Percentiles rank a stretch among this genome's conserved stretches.
These are phyloP conservation scores for Hippophae gyantsensis DNA, from an alignment of 306 rosid genomes.

Conservation along the genomic window DNA sequence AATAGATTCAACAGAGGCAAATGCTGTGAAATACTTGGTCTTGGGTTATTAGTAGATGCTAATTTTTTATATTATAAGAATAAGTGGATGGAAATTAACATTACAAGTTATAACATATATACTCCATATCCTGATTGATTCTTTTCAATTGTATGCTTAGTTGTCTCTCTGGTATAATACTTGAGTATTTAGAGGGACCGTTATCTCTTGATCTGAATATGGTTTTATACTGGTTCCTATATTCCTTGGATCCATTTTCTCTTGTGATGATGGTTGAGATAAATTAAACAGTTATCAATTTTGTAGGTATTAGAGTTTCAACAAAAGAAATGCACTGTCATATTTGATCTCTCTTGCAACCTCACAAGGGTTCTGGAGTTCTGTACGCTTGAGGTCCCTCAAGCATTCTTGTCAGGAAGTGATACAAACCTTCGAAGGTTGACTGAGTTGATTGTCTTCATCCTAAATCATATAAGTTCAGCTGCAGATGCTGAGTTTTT, in stretches of 20 bases:
- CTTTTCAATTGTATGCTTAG: no score
- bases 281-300: constrained; percentile 15
- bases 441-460: constrained; percentile 81
- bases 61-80: no score
- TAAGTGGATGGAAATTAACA: no score
- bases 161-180: no score
- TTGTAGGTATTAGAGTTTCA: constrained; percentile 90
- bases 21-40: no score
- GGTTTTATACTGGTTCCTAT: no score
- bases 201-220: no score
- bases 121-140: no score
- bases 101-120: no score
- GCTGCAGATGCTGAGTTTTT: constrained; percentile 83
- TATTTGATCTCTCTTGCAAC: constrained; percentile 95
- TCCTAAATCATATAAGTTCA: constrained; percentile 70
- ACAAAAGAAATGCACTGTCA: constrained; percentile 83
- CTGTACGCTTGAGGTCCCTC: constrained; percentile 80
- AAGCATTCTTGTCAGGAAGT: constrained; percentile 70
- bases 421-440: constrained; percentile 89
- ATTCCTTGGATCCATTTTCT: neutral
- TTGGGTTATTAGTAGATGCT: no score
- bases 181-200: no score
- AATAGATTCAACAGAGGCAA: no score
- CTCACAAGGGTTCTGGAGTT: constrained; percentile 84
- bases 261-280: constrained; percentile 5